Conservation (phyloP, 306 rosid genomes). For the Trifolium fragiferum region DNA sequence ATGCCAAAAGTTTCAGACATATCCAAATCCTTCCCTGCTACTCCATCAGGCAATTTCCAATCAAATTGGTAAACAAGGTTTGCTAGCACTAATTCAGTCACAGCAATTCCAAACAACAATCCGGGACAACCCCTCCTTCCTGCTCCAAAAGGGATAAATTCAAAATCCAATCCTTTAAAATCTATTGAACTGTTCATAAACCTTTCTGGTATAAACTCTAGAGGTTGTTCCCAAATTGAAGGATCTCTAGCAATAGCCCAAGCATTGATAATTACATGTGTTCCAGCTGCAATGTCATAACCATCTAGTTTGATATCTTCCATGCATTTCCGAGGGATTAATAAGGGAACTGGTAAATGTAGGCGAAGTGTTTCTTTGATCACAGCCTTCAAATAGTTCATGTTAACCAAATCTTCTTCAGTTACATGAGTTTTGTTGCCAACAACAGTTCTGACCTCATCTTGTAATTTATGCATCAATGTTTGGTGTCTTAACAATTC, state of each 20-base stretch:
- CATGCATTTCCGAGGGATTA: not conserved
- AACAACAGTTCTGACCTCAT: not conserved
- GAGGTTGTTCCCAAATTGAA: not conserved
- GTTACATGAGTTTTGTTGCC: not conserved
- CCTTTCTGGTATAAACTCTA: not conserved
- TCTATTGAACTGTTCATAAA: not conserved
- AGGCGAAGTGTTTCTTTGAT: not conserved
- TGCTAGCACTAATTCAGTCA: not conserved
- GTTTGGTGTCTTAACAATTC: not conserved
- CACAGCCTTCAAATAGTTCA: not conserved
- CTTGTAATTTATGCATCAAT: not conserved
- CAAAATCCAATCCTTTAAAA: not conserved
- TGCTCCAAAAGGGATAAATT: not conserved
- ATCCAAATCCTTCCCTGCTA: constrained; percentile 4
- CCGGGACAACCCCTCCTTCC: not conserved
- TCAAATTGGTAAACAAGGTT: not conserved
- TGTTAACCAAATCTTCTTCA: not conserved
- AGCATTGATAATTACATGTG: not conserved
- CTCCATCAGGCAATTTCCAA: not conserved
- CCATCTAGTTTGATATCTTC: not conserved
- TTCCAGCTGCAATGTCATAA: not conserved
- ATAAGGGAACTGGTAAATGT: no score
- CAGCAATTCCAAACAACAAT: not conserved
- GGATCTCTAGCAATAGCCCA: not conserved
- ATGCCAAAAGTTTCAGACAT: not conserved